phyloP scores from a whole-genome alignment of 1,284 basidiomycete species.

The Heterobasidion irregulare region DNA sequence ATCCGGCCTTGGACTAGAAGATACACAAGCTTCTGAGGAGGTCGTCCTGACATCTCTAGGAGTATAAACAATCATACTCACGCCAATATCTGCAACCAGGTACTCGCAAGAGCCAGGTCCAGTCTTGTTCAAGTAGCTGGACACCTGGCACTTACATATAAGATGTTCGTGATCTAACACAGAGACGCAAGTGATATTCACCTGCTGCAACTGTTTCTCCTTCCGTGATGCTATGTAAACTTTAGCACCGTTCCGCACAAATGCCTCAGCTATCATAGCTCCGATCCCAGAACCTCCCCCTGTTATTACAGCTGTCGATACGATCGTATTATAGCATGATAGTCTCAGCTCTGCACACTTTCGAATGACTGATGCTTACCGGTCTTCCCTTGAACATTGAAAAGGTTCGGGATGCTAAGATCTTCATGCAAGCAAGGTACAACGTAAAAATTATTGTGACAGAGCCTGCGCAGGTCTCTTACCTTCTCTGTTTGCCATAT shows the following conservation, averaged over 20 bases:
- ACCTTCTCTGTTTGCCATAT: neutral
- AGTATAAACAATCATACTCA: conserved; percentile 24
- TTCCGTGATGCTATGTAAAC: conserved; percentile 86
- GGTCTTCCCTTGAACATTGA: conserved; percentile 69
- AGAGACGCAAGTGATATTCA: conserved; percentile 21
- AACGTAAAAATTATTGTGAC: neutral
- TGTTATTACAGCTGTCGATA: conserved; percentile 58
- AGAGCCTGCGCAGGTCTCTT: neutral
- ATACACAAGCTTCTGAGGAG: neutral
- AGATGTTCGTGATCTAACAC: neutral
- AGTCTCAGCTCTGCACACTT: no score
- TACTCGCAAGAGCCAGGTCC: conserved; percentile 59
- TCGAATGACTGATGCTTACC: conserved; percentile 27
- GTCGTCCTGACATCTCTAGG: neutral
- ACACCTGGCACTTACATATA: conserved; percentile 32
- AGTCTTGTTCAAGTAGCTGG: conserved; percentile 47
- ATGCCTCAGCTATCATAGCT: conserved; percentile 73
- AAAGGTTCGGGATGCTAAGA: conserved; percentile 52
- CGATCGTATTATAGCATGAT: no score
- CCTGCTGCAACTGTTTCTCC: conserved; percentile 69
- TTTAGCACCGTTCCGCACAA: conserved; percentile 76
- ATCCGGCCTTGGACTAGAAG: conserved; percentile 72
- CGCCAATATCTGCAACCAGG: conserved; percentile 65
- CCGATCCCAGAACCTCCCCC: conserved; percentile 77
- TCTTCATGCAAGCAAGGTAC: conserved; percentile 27